Base-by-base conservation (phyloP, 495 filamentous ascomycete species). In the Penicillium maclennaniae region DNA sequence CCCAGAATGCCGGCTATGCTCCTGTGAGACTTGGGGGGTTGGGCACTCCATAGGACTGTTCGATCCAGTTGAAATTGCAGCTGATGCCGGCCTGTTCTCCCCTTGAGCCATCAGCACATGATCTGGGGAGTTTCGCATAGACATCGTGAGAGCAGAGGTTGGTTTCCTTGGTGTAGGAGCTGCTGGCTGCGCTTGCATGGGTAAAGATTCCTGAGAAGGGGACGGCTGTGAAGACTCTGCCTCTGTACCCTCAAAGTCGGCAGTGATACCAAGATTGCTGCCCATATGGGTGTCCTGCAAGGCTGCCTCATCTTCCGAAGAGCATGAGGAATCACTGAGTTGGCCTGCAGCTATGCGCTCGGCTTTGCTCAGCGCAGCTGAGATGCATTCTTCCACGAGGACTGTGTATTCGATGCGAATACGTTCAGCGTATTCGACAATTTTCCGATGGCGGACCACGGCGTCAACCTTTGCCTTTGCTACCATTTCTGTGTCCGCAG, bases 371-470 rank as follows among this genome's bases (percentile, higher is more conserved):
- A 97, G 80, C 8, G 95, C 93, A 53, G 89, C 91, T 45, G 92
- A 85, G 42, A 98, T 93, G 66, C 93, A 98, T 52, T 97, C 91
- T 58, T 95, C 87, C 25, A 98, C 93, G 43, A 96, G 75, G 21
- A 92, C 79, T 16, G 88, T 87, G 63, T 93, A 95, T 65, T 98
- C 93, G 31, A 95, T 79, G 2, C 95, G 89, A 63, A 98, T 97
- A 8, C 93, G 83, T 69, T 98, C 93, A 5, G 90, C 85, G 66
- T 97, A 98, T 68, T 98, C 95, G 40, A 97, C 85, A 49, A 97
- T 95, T 58, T 87, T 83, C 39, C 92, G 84, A 70, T 97, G 88
- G 31, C 93, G 90, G 54, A 92, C 79, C 12, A 96, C 87, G 20
- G 95, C 87, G 60, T 97, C 95, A 5, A 97, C 89, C 68, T 97